Evolutionary conservation across 202 grass and related monocot species (phyloP).

Genomic region (Digitaria exilis): DNA sequence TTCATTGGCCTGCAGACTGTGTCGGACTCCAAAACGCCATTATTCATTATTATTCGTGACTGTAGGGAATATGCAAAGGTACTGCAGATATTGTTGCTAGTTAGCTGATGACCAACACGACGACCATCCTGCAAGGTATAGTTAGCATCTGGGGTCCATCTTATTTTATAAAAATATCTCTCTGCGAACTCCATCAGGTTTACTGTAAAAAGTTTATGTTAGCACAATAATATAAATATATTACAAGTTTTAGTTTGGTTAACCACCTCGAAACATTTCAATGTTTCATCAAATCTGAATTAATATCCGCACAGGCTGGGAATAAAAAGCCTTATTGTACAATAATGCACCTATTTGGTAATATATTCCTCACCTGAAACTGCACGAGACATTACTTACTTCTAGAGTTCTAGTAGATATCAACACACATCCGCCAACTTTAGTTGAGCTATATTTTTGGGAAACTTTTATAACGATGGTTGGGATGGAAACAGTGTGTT

Average conservation of each 20-base stretch:
- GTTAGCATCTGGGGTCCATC: neutral
- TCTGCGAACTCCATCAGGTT: no score
- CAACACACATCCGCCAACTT: neutral
- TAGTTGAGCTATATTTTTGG: conserved; percentile 37
- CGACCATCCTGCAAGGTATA: neutral
- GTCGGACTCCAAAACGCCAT: neutral
- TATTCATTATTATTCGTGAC: neutral
- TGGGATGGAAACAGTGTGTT: neutral
- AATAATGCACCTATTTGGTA: conserved; percentile 22
- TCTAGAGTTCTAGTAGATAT: neutral
- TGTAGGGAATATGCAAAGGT: neutral
- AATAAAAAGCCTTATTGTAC: neutral
- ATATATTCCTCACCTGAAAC: conserved; percentile 9
- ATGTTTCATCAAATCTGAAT: neutral
- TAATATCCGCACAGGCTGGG: neutral
- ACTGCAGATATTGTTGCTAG: neutral
- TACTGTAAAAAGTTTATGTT: neutral
- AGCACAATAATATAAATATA: neutral
- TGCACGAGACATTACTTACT: neutral
- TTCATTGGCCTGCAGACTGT: neutral
- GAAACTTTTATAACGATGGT: neutral
- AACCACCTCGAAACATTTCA: conserved; percentile 29
- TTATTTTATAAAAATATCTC: neutral
- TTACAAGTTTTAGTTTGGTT: conserved; percentile 20
- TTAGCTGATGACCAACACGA: neutral